A percentile compares a stretch with the other conserved stretches of the same genome.
Evolutionary conservation across 2,329 filamentous ascomycete species (phyloP).

Genomic region (Gaeumannomyces tritici): DNA sequence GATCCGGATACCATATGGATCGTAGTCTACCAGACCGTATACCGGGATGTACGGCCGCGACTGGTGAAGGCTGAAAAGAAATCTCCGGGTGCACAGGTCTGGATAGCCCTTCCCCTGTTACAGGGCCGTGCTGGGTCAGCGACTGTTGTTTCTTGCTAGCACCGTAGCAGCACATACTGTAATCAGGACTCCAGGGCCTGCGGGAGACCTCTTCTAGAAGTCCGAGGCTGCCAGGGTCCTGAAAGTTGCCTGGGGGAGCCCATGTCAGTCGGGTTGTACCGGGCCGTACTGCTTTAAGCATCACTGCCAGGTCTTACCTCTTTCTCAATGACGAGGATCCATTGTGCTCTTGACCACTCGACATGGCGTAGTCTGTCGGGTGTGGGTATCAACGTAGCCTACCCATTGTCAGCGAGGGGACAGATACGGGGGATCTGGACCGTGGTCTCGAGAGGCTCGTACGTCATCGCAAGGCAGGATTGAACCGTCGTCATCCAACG

Average conservation of each 20-base stretch:
- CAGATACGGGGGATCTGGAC: no score
- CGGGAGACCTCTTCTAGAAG: slow-evolving; percentile 40
- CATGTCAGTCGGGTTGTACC: no score
- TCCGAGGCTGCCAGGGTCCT: slow-evolving; percentile 49
- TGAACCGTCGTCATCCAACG: slow-evolving; percentile 16
- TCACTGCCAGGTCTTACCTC: slow-evolving; percentile 40
- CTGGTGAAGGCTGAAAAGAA: slow-evolving; percentile 46
- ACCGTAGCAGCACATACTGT: slow-evolving; percentile 40
- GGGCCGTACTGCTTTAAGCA: no score
- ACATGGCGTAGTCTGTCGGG: slow-evolving; percentile 37
- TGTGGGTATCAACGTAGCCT: slow-evolving; percentile 55
- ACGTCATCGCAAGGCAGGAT: slow-evolving; percentile 15
- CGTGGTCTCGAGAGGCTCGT: not conserved
- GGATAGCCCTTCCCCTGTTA: slow-evolving; percentile 71
- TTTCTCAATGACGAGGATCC: slow-evolving; percentile 72
- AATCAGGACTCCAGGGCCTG: slow-evolving; percentile 53
- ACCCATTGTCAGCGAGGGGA: not conserved
- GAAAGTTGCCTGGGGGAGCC: slow-evolving; percentile 55
- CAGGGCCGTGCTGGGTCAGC: not conserved
- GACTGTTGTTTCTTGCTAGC: not conserved
- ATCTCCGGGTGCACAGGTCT: slow-evolving; percentile 59
- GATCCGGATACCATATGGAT: slow-evolving; percentile 68
- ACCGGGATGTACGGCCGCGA: slow-evolving; percentile 43
- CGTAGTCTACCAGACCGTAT: slow-evolving; percentile 60
- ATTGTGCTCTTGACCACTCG: slow-evolving; percentile 39